Evolutionary conservation across 1,284 basidiomycete genomes (phyloP).

Genomic region (Papiliotrema fonsecae): DNA sequence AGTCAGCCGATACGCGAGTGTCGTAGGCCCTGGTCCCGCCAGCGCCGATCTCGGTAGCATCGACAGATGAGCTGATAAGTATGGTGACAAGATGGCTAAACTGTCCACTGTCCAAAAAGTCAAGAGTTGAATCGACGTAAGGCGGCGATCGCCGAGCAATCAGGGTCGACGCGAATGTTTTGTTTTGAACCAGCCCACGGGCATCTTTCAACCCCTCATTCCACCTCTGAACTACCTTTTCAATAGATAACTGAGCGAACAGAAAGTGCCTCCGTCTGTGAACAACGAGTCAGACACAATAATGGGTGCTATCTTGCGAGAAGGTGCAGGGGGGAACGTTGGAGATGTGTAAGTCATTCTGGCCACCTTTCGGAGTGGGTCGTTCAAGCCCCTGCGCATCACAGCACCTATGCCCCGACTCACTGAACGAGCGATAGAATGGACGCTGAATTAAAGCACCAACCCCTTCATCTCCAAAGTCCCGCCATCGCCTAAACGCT

Average conservation of each 20-base stretch:
- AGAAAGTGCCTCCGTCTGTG: neutral
- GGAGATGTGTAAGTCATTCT: constrained; percentile 20
- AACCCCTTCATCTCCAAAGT: constrained; percentile 32
- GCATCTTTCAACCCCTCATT: neutral
- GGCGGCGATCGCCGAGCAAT: neutral
- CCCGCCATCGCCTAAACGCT: constrained; percentile 7
- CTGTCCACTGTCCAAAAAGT: neutral
- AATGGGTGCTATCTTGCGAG: neutral
- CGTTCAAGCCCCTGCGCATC: neutral
- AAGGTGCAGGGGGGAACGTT: constrained; percentile 3
- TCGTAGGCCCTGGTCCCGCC: constrained; percentile 5
- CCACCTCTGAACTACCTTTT: neutral
- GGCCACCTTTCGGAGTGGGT: neutral
- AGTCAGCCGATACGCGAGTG: constrained; percentile 1
- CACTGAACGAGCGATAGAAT: neutral
- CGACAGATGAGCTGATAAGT: neutral
- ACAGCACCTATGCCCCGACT: neutral
- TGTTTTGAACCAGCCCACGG: constrained; percentile 4
- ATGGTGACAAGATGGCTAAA: neutral
- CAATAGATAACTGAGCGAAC: neutral
- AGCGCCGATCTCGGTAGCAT: neutral
- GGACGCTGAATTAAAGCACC: constrained; percentile 14
- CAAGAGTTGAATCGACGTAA: neutral
- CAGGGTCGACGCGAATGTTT: constrained; percentile 16
- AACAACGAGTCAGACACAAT: neutral